Conservation (phyloP, 306 rosid species). For the Nissolia schottii region DNA sequence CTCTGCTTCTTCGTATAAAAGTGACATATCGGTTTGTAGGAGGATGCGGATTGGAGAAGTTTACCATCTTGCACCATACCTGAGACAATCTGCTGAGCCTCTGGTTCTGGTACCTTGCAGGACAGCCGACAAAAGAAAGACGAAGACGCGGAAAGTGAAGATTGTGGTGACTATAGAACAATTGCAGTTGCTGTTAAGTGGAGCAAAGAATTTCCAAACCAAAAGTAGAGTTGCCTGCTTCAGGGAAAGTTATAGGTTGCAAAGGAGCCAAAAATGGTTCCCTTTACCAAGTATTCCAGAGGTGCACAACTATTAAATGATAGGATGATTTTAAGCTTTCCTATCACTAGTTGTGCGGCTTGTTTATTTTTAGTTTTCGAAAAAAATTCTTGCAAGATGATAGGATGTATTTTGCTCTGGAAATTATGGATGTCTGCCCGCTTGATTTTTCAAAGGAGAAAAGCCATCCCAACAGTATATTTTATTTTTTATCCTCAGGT, state of each 20-base stretch:
- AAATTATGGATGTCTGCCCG: not conserved
- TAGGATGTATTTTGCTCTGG: not conserved
- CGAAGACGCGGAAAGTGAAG: conserved; percentile 28
- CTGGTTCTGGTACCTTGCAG: conserved; percentile 9
- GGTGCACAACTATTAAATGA: conserved; percentile 21
- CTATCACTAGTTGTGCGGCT: not conserved
- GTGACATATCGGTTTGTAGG: not conserved
- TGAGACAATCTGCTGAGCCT: conserved; percentile 16
- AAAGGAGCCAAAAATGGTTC: conserved; percentile 31
- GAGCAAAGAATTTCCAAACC: conserved; percentile 20
- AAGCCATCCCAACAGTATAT: too few relatives aligned
- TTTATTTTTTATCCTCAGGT: not conserved
- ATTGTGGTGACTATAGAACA: conserved; percentile 42
- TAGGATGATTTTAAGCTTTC: not conserved
- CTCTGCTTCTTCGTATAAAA: not conserved
- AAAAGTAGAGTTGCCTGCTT: not conserved
- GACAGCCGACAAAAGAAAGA: conserved; percentile 1
- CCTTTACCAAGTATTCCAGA: conserved; percentile 35
- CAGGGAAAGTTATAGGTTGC: not conserved
- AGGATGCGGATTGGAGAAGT: conserved; percentile 30
- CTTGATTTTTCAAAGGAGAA: not conserved
- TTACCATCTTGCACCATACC: conserved; percentile 19
- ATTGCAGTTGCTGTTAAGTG: conserved; percentile 28
- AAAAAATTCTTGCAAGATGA: not conserved
- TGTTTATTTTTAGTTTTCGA: not conserved